phyloP scores from a whole-genome alignment of 2,329 filamentous ascomycete species.

The Arthroderma sp. region DNA sequence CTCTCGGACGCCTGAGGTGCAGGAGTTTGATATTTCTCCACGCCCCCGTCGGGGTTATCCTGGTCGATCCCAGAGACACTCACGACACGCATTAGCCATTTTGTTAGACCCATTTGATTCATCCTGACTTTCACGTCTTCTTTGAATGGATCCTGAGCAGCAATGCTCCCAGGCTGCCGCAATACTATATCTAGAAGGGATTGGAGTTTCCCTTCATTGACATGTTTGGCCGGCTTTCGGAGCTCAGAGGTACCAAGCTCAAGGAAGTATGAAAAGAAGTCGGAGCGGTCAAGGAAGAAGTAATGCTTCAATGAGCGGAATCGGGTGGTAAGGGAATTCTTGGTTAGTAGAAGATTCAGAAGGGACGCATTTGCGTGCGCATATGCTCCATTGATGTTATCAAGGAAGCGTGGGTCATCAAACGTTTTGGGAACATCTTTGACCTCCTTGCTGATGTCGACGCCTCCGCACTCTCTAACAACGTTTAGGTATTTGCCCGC shows the following conservation, averaged over 20 bases:
- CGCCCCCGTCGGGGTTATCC: constrained; percentile 49
- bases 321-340: constrained; percentile 76
- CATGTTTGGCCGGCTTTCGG: constrained; percentile 72
- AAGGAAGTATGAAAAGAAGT: constrained; percentile 97
- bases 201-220: constrained; percentile 88
- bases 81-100: constrained; percentile 89
- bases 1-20: constrained; percentile 54
- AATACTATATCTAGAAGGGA: constrained; percentile 90
- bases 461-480: constrained; percentile 89
- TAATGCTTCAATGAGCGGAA: constrained; percentile 93
- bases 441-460: constrained; percentile 81
- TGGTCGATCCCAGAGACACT: constrained; percentile 93
- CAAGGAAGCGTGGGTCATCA: constrained; percentile 80
- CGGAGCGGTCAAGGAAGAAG: constrained; percentile 94
- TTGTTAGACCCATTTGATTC: constrained; percentile 86
- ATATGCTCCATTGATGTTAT: constrained; percentile 92
- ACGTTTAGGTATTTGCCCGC: constrained; percentile 98
- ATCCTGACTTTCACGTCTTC: constrained; percentile 97
- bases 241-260: constrained; percentile 83
- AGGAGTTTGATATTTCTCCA: constrained; percentile 63
- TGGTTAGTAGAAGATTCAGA: constrained; percentile 79
- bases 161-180: constrained; percentile 88
- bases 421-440: constrained; percentile 84
- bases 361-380: constrained; percentile 90
- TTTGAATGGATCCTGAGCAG: constrained; percentile 91